Evolutionary conservation across 371 early-diverging fungal genomes (phyloP).

Genomic region (Mortierella polycephala): DNA sequence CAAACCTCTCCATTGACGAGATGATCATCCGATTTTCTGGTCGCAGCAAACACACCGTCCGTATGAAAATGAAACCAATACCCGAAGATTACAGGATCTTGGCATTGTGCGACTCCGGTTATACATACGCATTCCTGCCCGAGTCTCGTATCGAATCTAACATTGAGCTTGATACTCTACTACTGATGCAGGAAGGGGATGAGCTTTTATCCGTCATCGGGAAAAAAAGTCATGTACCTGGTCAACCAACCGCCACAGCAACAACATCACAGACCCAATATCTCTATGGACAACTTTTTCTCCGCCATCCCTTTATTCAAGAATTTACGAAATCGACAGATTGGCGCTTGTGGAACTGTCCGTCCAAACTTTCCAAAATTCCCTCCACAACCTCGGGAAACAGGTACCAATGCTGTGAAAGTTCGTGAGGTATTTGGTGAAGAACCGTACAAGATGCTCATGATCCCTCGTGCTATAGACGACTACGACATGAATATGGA

Average conservation of each 20-base stretch:
- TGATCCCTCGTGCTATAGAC: constrained; percentile 30
- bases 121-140: constrained; percentile 22
- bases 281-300: constrained; percentile 37
- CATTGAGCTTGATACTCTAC: constrained; percentile 6
- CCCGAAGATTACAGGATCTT: constrained; percentile 35
- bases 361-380: neutral
- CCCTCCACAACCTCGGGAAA: constrained; percentile 10
- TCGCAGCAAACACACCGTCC: constrained; percentile 20
- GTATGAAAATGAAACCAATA: constrained; percentile 32
- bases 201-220: neutral
- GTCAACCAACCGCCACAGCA: constrained; percentile 11
- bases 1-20: constrained; percentile 29
- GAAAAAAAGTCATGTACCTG: constrained; percentile 14
- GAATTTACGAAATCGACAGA: neutral
- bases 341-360: constrained; percentile 36
- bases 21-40: constrained; percentile 33
- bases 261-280: constrained; percentile 1
- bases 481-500: constrained; percentile 45
- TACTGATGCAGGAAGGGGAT: constrained; percentile 1
- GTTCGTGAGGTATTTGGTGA: constrained; percentile 23
- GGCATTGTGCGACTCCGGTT: constrained; percentile 25
- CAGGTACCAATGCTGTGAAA: constrained; percentile 13
- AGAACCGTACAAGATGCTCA: constrained; percentile 2
- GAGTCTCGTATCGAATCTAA: constrained; percentile 12
- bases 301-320: constrained; percentile 16